Evolutionary conservation across 2,329 filamentous ascomycete genomes (phyloP).

Genomic region (Fusarium paranaense): DNA sequence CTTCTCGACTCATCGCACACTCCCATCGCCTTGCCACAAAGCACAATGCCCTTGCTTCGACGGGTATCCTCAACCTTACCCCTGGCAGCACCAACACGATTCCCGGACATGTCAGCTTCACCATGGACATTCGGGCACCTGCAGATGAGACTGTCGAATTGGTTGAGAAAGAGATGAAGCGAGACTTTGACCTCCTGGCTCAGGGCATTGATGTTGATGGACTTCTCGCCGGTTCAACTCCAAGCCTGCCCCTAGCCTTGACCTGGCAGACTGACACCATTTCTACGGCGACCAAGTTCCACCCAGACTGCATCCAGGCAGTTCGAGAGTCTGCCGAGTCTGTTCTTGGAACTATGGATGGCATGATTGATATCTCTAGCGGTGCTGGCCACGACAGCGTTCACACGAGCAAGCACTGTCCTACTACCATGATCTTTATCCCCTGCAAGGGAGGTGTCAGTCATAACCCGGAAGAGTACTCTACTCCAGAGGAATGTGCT

Average conservation of each 20-base stretch:
- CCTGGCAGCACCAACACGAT: slow-evolving; percentile 78
- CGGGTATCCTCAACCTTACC: slow-evolving; percentile 42
- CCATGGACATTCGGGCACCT: slow-evolving; percentile 71
- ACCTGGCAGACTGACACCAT: slow-evolving; percentile 71
- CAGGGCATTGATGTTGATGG: slow-evolving; percentile 57
- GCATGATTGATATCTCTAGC: slow-evolving; percentile 47
- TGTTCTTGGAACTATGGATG: slow-evolving; percentile 49
- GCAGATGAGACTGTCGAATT: slow-evolving; percentile 63
- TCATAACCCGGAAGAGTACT: slow-evolving; percentile 43
- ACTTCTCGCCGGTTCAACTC: slow-evolving; percentile 27
- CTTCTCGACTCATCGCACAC: slow-evolving; percentile 44
- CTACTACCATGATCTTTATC: slow-evolving; percentile 50
- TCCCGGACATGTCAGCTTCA: slow-evolving; percentile 72
- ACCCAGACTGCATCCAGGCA: slow-evolving; percentile 73
- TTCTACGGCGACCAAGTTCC: slow-evolving; percentile 70
- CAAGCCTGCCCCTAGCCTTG: slow-evolving; percentile 62
- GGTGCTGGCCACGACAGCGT: slow-evolving; percentile 51
- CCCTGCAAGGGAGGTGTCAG: slow-evolving; percentile 49
- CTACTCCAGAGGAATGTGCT: slow-evolving; percentile 47
- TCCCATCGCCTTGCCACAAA: slow-evolving; percentile 42
- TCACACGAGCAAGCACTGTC: slow-evolving; percentile 45
- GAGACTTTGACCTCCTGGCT: slow-evolving; percentile 61
- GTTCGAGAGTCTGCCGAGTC: slow-evolving; percentile 65
- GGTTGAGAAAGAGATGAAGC: slow-evolving; percentile 59
- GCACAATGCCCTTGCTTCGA: slow-evolving; percentile 43